A percentile compares a stretch with the other conserved stretches of the same genome.
Conservation (phyloP, 345 rosid species). For the Anacardium occidentale region DNA sequence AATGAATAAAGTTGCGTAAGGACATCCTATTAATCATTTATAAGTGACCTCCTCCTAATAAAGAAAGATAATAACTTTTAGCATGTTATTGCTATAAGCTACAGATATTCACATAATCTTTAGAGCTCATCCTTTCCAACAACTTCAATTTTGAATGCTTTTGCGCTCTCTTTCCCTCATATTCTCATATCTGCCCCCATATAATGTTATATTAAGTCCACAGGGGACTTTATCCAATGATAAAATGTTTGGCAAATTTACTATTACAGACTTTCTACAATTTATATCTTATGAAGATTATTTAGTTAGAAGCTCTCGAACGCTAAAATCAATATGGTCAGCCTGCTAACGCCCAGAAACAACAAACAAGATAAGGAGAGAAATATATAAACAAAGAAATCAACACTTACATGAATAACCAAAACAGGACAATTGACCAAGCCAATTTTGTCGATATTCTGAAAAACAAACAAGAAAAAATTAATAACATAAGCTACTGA, state of each 20-base stretch:
- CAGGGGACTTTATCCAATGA: background rate
- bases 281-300: background rate
- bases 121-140: too few species aligned
- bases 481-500: background rate
- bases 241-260: slow-evolving; percentile 5
- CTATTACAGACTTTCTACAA: background rate
- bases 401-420: slow-evolving; percentile 77
- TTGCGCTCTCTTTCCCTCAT: background rate
- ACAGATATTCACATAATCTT: background rate
- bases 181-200: background rate
- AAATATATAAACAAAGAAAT: slow-evolving; percentile 2
- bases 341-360: background rate
- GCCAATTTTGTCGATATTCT: slow-evolving; percentile 92
- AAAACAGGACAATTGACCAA: slow-evolving; percentile 73
- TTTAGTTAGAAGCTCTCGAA: background rate
- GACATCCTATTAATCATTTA: too few species aligned
- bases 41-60: background rate
- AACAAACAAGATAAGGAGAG: background rate
- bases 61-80: slow-evolving; percentile 1
- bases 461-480: slow-evolving; percentile 24
- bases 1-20: too few species aligned
- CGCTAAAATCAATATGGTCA: background rate
- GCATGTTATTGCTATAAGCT: background rate
- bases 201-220: background rate
- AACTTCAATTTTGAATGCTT: background rate